Base-by-base conservation (phyloP, 2,329 filamentous ascomycete species). In the Stromatinia cepivora region DNA sequence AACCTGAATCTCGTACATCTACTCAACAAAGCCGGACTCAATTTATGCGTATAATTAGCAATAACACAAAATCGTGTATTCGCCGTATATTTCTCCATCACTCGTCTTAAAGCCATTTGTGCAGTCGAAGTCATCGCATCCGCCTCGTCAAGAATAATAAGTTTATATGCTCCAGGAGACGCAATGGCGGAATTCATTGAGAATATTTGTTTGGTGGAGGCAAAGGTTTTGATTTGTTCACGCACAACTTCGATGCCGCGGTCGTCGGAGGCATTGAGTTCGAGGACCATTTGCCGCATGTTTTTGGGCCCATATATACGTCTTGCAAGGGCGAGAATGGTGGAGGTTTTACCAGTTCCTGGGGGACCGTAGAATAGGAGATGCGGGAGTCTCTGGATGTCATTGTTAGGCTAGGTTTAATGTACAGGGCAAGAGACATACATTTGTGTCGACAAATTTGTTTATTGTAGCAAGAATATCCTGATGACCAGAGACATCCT, bases 181-280 rank as follows among this genome's bases (percentile, higher is more conserved):
- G 82, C 81, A 45, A 81, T 77, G 31, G 79, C 71, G 54, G 86
- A 83, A n/a, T 87, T 88, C 78, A 86, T 82, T 20, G 82, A 84
- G 82, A 99, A 99, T 76, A 99, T 99, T 79, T 99, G 95, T 81
- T 97, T 97, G 10, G 95, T 99, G 75, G 92, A 96, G 53, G 93
- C 94, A 82, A 99, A 99, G 0, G 95, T 99, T 85, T 98, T 99
- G 87, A 99, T 99, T 81, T 99, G 95, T 82, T 99, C 95, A 74
- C 94, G 88, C 69, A 99, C 95, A 2, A 99, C 95, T 74, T 99
- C 95, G 79, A 99, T 99, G 77, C 95, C 95, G 81, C 95, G 87
- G 80, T 99, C 95, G 79, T 99, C 95, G 62, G 93, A 97, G 53
- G 95, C 95, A 79, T 99, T 99, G 73, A 99, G 87, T 81, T 99